Evolutionary conservation across 202 grass and related monocot genomes (phyloP).

Genomic region (Hordeum pubiflorum): DNA sequence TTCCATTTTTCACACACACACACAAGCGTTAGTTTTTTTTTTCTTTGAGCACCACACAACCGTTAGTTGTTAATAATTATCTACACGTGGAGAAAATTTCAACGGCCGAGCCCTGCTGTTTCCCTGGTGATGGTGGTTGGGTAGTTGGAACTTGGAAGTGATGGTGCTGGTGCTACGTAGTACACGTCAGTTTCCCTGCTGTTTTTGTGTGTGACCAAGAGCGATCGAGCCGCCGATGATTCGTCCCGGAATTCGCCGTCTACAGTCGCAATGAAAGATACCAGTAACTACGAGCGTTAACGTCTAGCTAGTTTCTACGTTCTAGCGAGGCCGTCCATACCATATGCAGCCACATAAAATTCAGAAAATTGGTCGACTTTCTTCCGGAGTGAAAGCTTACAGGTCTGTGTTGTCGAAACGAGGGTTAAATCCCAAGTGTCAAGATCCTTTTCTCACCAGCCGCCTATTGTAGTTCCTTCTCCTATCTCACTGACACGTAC

Average conservation of each 20-base stretch:
- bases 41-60: too few relatives aligned
- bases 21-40: too few relatives aligned
- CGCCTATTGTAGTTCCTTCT: too few relatives aligned
- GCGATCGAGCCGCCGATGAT: neutral
- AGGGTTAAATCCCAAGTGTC: neutral
- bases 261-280: neutral
- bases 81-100: too few relatives aligned
- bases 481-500: neutral
- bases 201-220: too few relatives aligned
- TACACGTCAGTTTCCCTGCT: neutral
- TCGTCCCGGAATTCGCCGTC: neutral
- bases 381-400: neutral
- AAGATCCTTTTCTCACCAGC: conserved; percentile 22
- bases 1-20: too few relatives aligned
- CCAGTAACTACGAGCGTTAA: neutral
- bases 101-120: too few relatives aligned
- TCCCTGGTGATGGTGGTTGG: too few relatives aligned
- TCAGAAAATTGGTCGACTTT: neutral
- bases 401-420: neutral
- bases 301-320: conserved; percentile 2
- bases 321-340: neutral
- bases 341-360: neutral
- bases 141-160: too few relatives aligned
- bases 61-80: too few relatives aligned
- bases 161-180: neutral